These are phyloP conservation scores for Penicillium mononematosum DNA, from an alignment of 495 filamentous ascomycete genomes.

Conservation along the genomic window DNA sequence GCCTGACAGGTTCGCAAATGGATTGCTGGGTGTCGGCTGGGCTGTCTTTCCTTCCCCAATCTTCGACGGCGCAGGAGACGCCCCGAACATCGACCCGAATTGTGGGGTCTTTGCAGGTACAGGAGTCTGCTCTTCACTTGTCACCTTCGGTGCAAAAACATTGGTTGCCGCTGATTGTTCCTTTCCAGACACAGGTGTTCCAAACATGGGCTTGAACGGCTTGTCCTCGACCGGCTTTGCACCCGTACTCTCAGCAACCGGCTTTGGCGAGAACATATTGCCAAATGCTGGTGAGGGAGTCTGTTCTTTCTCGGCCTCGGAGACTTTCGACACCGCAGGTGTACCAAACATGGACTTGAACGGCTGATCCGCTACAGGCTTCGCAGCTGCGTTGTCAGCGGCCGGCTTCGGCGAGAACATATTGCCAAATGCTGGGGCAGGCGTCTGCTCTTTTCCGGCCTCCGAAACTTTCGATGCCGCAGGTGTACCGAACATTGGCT, in stretches of 20 bases:
- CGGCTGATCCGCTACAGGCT: neutral
- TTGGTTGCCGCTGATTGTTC: neutral
- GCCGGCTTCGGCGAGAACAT: conserved; percentile 17
- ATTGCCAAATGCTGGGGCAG: conserved; percentile 9
- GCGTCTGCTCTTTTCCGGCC: neutral
- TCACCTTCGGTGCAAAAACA: conserved; percentile 14
- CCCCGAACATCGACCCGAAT: conserved; percentile 6
- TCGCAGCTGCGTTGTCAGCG: neutral
- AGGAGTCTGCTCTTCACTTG: conserved; percentile 5
- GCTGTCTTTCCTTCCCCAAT: conserved; percentile 4
- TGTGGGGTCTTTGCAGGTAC: conserved; percentile 4
- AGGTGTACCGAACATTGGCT: conserved; percentile 6
- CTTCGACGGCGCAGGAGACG: conserved; percentile 8
- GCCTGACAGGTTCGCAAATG: conserved; percentile 9
- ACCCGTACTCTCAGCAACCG: conserved; percentile 1
- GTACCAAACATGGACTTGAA: conserved; percentile 11
- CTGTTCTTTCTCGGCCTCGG: neutral
- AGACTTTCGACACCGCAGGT: neutral
- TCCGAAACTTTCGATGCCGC: conserved; percentile 1
- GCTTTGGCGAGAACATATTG: conserved; percentile 18
- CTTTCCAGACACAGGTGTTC: conserved; percentile 6
- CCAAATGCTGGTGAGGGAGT: conserved; percentile 3
- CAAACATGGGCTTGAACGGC: conserved; percentile 13
- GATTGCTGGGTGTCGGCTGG: conserved; percentile 2
- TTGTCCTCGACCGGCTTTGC: conserved; percentile 8